Base-by-base conservation (phyloP, 768 basidiomycete species). In the Pulveroboletus ravenelii region DNA sequence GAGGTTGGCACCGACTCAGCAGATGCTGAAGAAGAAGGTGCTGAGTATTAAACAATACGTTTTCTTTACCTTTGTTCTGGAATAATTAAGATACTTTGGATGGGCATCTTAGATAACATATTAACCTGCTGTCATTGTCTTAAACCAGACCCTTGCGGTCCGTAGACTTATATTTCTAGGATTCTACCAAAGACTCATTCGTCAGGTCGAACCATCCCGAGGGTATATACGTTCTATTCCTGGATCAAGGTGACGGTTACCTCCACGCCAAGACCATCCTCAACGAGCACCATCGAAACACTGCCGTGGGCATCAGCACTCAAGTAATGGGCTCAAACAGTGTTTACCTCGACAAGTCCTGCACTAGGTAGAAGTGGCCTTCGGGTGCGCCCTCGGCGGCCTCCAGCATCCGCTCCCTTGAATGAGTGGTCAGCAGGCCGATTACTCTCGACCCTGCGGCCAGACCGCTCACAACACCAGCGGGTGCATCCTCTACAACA, bases 401-500 rank as follows among this genome's bases (percentile, higher is more conserved):
- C 7, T 75, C 82, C 55, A 83, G 73, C 55, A 97, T 73, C 57
- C 85, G 79, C 50, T 82, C 79, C 45, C 80, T 74, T 23, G 76
- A 75, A 66, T 95, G 93, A 6, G 85, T 83, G 1, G 94, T 97
- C 51, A 90, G 74, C 27, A 96, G 70, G 1, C 81, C 95, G 42
- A 97, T 73, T 0, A 90, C 92, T 63, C 78, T 87, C 65, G 87
- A 85, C 13, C 95, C 93, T 6, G 92, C 89, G 0, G 84, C 79
- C 40, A 79, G 73, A 10, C 93, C 93, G 52, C 91, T 87, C 36
- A 72, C 73, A 59, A 97, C 75, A 17, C 93, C 94, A 14, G 81
- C 81, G 1, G 93, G 93, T 3, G 94, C 90, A 70, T 97, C 95
- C 64, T 95, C 93, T 30, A 97, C 79, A 14, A 96, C 94, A 41